Base-by-base conservation (phyloP, 2,329 filamentous ascomycete species). In the Botryotinia globosa region DNA sequence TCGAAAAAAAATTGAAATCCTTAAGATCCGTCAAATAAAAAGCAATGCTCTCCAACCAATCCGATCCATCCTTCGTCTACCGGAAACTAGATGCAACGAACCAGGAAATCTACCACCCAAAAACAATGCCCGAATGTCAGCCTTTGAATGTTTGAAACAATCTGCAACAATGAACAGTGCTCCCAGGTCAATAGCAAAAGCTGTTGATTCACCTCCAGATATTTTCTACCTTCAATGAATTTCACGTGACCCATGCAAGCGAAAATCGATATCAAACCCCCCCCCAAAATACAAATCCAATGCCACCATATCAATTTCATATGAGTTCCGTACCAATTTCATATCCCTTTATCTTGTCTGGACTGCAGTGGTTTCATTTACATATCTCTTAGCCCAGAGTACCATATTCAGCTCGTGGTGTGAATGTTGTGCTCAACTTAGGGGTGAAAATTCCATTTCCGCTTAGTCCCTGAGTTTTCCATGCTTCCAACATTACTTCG, bases 401-500 rank as follows among this genome's bases (percentile, higher is more conserved):
- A n/a, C 61, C 69, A 56, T 71, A 71, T 14, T 71, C 69, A 16
- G 59, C 59, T 44, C 69, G 56, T 22, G 59, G 61, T 6, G 69
- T 71, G 3, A 42, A 66, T n/a, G 69, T 14, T 44, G 61, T 48
- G 20, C 34, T 54, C 25, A 44, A 39, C 6, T 45, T 32, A 25
- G 70, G 56, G 9, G 65, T 44, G 29, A 72, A 72, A 32, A 72
- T 32, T 34, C 71, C 71, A 22, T 69, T 62, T 22, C 71, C 71
- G 34, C 48, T 51, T n/a, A 70, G 44, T 45, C 78, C 79, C 71
- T 79, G 78, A 12, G 74, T 80, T 73, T 80, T 78, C 89, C 89
- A 91, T 79, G 89, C 88, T 22, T 85, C 83, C 37, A 90, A 77
- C 76, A 90, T 80, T 10, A 88, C 88, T 74, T 85, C 84, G 29